Percentiles rank a stretch among this genome's conserved stretches.
phyloP scores from a whole-genome alignment of 805 yeast species.

The Debaryomyces maramus region DNA sequence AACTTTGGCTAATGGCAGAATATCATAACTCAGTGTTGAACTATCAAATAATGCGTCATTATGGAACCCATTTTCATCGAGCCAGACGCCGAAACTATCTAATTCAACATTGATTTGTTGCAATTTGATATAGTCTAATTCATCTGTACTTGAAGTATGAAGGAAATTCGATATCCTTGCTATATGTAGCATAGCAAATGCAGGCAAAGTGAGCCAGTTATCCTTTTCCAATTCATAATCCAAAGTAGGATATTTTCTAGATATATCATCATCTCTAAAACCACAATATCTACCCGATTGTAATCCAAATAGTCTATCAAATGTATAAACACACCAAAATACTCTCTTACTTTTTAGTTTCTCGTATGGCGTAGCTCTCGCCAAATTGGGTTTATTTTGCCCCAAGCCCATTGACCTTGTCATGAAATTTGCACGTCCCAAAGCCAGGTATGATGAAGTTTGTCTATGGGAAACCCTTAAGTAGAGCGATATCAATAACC shows the following conservation, averaged over 20 bases:
- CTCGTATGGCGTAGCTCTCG: slow-evolving; percentile 39
- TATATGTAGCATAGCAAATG: slow-evolving; percentile 46
- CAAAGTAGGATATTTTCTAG: slow-evolving; percentile 30
- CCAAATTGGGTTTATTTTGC: slow-evolving; percentile 16
- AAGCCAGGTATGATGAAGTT: slow-evolving; percentile 31
- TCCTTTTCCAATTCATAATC: slow-evolving; percentile 37
- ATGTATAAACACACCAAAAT: slow-evolving; percentile 54
- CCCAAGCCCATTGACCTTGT: slow-evolving; percentile 40
- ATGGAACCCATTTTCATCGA: slow-evolving; percentile 34
- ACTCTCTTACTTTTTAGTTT: slow-evolving; percentile 48
- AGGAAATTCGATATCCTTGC: slow-evolving; percentile 40
- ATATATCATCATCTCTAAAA: slow-evolving; percentile 35
- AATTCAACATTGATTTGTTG: slow-evolving; percentile 35
- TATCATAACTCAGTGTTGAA: slow-evolving; percentile 7
- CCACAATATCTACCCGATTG: slow-evolving; percentile 51
- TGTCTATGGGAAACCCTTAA: slow-evolving; percentile 40
- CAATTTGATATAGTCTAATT: slow-evolving; percentile 25
- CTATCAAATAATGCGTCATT: slow-evolving; percentile 21
- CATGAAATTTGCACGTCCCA: slow-evolving; percentile 38
- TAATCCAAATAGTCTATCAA: slow-evolving; percentile 53
- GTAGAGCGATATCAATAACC: slow-evolving; percentile 39
- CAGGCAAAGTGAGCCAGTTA: slow-evolving; percentile 50
- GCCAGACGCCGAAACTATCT: slow-evolving; percentile 29
- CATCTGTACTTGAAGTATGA: slow-evolving; percentile 28
- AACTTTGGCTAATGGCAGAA: slow-evolving; percentile 25